These are phyloP conservation scores for Sugiyamaella paludigena DNA, from an alignment of 1,139 yeast genomes.

Conservation along the genomic window DNA sequence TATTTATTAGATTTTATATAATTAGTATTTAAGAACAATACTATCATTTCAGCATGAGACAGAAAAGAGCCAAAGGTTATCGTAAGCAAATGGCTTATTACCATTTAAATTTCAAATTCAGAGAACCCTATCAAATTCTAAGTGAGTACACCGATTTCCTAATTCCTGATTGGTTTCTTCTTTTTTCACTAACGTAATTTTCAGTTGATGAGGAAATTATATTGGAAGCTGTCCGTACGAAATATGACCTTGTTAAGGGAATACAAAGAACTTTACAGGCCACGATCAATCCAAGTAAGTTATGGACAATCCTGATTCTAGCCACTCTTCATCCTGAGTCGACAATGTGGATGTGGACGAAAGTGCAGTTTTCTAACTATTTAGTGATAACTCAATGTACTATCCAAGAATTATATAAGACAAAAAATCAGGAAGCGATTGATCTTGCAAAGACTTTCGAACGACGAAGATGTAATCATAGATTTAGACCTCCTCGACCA, in stretches of 20 bases:
- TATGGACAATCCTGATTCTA: too few species aligned
- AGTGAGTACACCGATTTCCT: slow-evolving; percentile 24
- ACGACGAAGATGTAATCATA: slow-evolving; percentile 64
- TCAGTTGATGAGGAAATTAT: slow-evolving; percentile 78
- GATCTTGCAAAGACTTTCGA: slow-evolving; percentile 78
- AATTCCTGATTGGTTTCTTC: too few species aligned
- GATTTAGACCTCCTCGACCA: slow-evolving; percentile 12
- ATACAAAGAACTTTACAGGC: slow-evolving; percentile 78
- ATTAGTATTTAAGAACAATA: background rate
- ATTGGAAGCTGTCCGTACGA: slow-evolving; percentile 59
- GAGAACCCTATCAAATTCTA: slow-evolving; percentile 85
- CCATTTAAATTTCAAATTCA: slow-evolving; percentile 80
- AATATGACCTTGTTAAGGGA: slow-evolving; percentile 75
- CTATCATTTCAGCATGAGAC: slow-evolving; percentile 61
- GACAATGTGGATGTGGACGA: too few species aligned
- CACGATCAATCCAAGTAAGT: slow-evolving; percentile 63
- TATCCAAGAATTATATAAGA: slow-evolving; percentile 75
- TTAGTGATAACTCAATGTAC: slow-evolving; percentile 92
- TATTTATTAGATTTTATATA: too few species aligned
- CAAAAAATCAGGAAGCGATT: slow-evolving; percentile 71
- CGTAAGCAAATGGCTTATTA: slow-evolving; percentile 88
- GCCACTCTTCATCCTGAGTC: too few species aligned
- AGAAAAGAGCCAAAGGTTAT: slow-evolving; percentile 91
- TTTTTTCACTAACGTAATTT: background rate
- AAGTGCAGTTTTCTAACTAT: slow-evolving; percentile 21